Percentiles rank a stretch among this genome's conserved stretches.
Evolutionary conservation across 371 early-diverging fungal species (phyloP).

Genomic region (Mucor sp.): DNA sequence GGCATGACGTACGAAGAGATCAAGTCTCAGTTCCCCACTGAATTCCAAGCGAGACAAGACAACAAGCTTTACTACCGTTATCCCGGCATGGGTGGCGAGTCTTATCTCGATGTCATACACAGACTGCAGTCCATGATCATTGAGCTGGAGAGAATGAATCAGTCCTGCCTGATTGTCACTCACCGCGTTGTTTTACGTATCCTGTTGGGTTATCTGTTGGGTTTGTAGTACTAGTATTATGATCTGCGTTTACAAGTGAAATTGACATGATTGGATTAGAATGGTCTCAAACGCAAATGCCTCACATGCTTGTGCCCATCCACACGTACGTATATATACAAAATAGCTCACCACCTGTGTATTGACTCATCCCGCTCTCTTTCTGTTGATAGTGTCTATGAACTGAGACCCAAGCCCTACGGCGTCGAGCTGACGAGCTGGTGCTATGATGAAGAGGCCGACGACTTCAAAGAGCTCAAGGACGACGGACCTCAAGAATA

Average conservation of each 20-base stretch:
- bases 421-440: slow-evolving; percentile 63
- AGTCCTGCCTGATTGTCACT: slow-evolving; percentile 74
- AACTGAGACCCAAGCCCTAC: slow-evolving; percentile 70
- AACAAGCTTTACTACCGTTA: slow-evolving; percentile 84
- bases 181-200: slow-evolving; percentile 77
- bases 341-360: no score
- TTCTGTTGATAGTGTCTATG: slow-evolving; percentile 28
- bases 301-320: slow-evolving; percentile 56
- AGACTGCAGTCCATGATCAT: slow-evolving; percentile 81
- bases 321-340: slow-evolving; percentile 39
- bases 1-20: slow-evolving; percentile 72
- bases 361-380: not conserved
- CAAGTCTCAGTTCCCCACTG: slow-evolving; percentile 63
- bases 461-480: slow-evolving; percentile 34
- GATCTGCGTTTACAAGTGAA: no score
- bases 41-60: slow-evolving; percentile 62
- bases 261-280: slow-evolving; percentile 38
- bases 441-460: slow-evolving; percentile 44
- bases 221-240: no score
- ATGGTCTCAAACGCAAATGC: slow-evolving; percentile 71
- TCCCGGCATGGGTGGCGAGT: slow-evolving; percentile 86
- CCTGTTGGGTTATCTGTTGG: slow-evolving; percentile 68
- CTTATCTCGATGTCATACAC: slow-evolving; percentile 85
- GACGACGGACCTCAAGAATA: not conserved
- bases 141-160: slow-evolving; percentile 82